phyloP scores from a whole-genome alignment of 2,329 filamentous ascomycete species.

The Fusarium fujikuroi region DNA sequence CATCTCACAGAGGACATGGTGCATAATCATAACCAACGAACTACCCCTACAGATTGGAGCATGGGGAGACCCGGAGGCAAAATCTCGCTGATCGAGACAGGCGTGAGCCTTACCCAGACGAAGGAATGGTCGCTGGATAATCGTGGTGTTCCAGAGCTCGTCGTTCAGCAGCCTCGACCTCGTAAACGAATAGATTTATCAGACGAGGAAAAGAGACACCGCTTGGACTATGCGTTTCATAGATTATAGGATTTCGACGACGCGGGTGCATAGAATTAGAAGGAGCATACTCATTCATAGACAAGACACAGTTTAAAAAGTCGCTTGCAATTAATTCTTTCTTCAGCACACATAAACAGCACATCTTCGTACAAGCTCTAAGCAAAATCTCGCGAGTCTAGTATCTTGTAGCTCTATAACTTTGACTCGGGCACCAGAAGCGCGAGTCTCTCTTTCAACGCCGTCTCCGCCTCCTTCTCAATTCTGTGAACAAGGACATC shows the following conservation, averaged over 20 bases:
- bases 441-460: constrained; percentile 68
- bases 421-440: constrained; percentile 69
- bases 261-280: not conserved
- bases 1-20: constrained; percentile 42
- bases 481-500: constrained; percentile 75
- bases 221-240: constrained; percentile 40
- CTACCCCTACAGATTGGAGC: constrained; percentile 42
- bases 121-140: constrained; percentile 34
- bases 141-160: constrained; percentile 41
- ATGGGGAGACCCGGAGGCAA: constrained; percentile 34
- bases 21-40: constrained; percentile 1
- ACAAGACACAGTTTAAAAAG: not conserved
- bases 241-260: constrained; percentile 26
- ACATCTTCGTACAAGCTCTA: constrained; percentile 13
- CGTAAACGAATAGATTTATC: not conserved
- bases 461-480: constrained; percentile 78
- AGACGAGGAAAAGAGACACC: constrained; percentile 29
- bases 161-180: constrained; percentile 29
- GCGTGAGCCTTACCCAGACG: constrained; percentile 43
- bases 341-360: not conserved
- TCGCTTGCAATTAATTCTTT: constrained; percentile 13
- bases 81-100: constrained; percentile 48
- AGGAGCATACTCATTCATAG: constrained; percentile 6
- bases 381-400: constrained; percentile 10
- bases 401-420: constrained; percentile 55